A percentile compares a stretch with the other conserved stretches of the same genome.
These are phyloP conservation scores for Sugiyamaella castrensis DNA, from an alignment of 1,139 yeast genomes.

Conservation along the genomic window DNA sequence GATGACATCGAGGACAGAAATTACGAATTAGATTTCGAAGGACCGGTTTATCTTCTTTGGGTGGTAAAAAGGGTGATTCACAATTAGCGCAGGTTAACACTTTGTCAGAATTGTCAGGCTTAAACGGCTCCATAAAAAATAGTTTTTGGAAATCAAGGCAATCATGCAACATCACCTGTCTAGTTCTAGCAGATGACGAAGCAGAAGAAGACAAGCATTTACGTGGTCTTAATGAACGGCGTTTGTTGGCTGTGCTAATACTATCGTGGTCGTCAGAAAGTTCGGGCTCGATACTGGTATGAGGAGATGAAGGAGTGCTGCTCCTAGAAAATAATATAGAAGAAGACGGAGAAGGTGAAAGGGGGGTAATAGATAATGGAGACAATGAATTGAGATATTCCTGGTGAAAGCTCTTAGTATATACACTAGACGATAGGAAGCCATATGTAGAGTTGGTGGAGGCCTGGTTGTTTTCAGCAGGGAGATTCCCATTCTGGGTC, in stretches of 20 bases:
- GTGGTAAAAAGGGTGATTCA: constrained; percentile 25
- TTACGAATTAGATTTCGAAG: constrained; percentile 17
- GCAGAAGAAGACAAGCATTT: not conserved
- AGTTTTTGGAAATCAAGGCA: constrained; percentile 13
- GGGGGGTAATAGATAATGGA: not conserved
- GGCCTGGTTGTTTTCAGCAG: too few species aligned
- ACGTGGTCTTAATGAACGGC: constrained; percentile 8
- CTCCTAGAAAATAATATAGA: constrained; percentile 9
- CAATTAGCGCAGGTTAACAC: constrained; percentile 29
- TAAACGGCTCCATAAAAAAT: constrained; percentile 25
- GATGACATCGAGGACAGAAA: constrained; percentile 35
- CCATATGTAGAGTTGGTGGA: too few species aligned
- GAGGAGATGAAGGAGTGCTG: constrained; percentile 12
- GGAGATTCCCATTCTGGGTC: too few species aligned
- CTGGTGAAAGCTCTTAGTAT: too few species aligned
- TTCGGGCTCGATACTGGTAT: constrained; percentile 24
- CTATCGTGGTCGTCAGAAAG: constrained; percentile 5
- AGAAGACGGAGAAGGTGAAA: constrained; percentile 12
- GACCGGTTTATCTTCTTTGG: constrained; percentile 18
- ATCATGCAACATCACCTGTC: constrained; percentile 2
- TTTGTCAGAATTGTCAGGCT: constrained; percentile 15
- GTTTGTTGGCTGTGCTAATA: constrained; percentile 1
- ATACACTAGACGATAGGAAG: too few species aligned
- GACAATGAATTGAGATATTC: not conserved
- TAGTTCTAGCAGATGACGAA: not conserved